Evolutionary conservation across 331 rosid species (phyloP).

Genomic region (Ulmus americana): DNA sequence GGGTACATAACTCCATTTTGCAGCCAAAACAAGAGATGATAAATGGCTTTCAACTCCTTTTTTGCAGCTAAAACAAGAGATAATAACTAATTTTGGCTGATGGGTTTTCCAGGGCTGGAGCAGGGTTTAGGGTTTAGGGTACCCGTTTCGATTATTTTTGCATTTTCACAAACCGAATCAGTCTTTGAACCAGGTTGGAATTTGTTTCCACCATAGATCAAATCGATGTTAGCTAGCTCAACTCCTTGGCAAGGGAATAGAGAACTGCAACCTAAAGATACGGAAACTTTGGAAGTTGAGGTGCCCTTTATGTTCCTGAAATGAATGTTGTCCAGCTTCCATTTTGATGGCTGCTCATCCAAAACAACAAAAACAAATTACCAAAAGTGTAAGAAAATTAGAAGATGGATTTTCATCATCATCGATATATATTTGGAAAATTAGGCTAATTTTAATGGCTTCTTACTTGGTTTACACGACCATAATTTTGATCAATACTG

Average conservation of each 20-base stretch:
- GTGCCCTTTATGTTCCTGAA: conserved; percentile 54
- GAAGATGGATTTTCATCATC: not conserved
- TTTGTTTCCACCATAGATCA: conserved; percentile 19
- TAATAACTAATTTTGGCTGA: too few relatives aligned
- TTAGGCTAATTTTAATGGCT: not conserved
- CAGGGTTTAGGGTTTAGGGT: conserved; percentile 16
- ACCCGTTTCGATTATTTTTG: conserved; percentile 17
- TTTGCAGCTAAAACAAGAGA: too few relatives aligned
- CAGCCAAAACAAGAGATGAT: too few relatives aligned
- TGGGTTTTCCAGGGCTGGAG: not conserved
- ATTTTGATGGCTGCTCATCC: conserved; percentile 36
- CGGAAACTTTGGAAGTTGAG: conserved; percentile 29
- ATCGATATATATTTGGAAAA: not conserved
- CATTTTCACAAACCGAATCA: conserved; percentile 24
- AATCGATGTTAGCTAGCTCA: conserved; percentile 36
- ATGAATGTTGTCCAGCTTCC: conserved; percentile 51
- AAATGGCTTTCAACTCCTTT: too few relatives aligned
- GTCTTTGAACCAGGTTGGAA: not conserved
- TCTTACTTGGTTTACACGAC: conserved; percentile 5
- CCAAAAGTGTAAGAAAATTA: not conserved
- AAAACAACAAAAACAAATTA: not conserved
- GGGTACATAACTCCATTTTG: too few relatives aligned
- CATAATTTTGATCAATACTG: conserved; percentile 61
- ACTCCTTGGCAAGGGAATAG: conserved; percentile 37
- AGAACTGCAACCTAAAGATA: conserved; percentile 51